Evolutionary conservation across 345 rosid genomes (phyloP).

Genomic region (Lepidium sativum): DNA sequence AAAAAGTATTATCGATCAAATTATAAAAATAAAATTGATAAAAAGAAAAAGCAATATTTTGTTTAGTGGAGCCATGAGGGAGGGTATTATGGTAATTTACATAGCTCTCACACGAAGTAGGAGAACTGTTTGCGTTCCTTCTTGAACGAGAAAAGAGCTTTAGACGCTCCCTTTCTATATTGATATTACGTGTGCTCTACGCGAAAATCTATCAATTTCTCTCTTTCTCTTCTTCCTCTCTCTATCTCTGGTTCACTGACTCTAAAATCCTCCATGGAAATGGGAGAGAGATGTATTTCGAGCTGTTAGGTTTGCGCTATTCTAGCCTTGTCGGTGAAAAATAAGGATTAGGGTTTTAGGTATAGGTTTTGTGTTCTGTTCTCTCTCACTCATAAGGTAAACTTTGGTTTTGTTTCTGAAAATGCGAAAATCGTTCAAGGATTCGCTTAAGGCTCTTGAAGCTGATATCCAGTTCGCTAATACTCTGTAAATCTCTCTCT

Average conservation of each 20-base stretch:
- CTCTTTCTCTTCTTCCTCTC: conserved; percentile 2
- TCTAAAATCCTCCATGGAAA: conserved; percentile 4
- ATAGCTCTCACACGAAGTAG: background rate
- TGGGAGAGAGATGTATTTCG: conserved; percentile 14
- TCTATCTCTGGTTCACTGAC: background rate
- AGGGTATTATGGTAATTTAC: conserved; percentile 25
- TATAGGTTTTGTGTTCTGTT: conserved; percentile 21
- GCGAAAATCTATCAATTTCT: conserved; percentile 40
- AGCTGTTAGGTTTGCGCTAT: conserved; percentile 8
- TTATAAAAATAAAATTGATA: too few relatives aligned
- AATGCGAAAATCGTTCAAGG: conserved; percentile 92
- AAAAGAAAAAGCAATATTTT: too few relatives aligned
- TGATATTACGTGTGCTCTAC: conserved; percentile 68
- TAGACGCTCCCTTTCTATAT: conserved; percentile 6
- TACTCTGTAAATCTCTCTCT: conserved; percentile 52
- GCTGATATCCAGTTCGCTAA: conserved; percentile 99
- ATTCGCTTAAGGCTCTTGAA: conserved; percentile 93
- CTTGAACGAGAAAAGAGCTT: background rate
- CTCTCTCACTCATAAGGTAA: background rate
- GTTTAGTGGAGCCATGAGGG: conserved; percentile 7
- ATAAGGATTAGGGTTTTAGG: conserved; percentile 15
- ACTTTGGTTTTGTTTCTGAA: conserved; percentile 11
- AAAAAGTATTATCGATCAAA: too few relatives aligned
- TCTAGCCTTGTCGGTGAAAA: background rate
- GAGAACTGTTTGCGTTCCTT: conserved; percentile 15